Conservation (phyloP, 345 rosid species). For the Cochlearia excelsa region DNA sequence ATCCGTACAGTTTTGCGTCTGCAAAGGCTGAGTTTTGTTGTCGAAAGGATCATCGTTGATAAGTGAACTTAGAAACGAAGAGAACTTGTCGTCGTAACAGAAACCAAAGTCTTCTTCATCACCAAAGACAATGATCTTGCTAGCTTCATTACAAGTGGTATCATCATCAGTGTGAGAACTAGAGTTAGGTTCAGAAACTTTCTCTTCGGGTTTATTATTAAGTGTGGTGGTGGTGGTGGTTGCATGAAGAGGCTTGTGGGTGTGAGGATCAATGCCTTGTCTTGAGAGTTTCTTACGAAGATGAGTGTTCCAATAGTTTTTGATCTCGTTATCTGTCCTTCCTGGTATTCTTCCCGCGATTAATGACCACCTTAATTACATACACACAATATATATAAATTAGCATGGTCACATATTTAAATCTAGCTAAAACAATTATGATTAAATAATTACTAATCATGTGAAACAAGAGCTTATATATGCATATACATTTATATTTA, state of each 20-base stretch:
- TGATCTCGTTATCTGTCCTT: slow-evolving; percentile 83
- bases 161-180: slow-evolving; percentile 6
- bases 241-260: slow-evolving; percentile 61
- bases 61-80: slow-evolving; percentile 65
- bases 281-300: slow-evolving; percentile 71
- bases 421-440: too few relatives aligned
- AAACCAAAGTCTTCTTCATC: slow-evolving; percentile 27
- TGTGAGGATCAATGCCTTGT: slow-evolving; percentile 82
- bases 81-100: slow-evolving; percentile 55
- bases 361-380: slow-evolving; percentile 64
- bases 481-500: too few relatives aligned
- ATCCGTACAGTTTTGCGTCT: slow-evolving; percentile 5
- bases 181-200: slow-evolving; percentile 29
- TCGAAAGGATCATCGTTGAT: slow-evolving; percentile 47
- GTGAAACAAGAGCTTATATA: background rate
- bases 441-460: too few relatives aligned
- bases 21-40: slow-evolving; percentile 14
- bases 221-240: background rate
- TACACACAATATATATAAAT: too few relatives aligned
- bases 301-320: slow-evolving; percentile 91
- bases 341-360: slow-evolving; percentile 93
- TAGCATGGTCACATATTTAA: too few relatives aligned
- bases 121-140: slow-evolving; percentile 24
- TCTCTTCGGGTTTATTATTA: slow-evolving; percentile 4
- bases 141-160: slow-evolving; percentile 20